These are phyloP conservation scores for Penstemon newberryi DNA, from an alignment of 257 asterid species.

Conservation along the genomic window DNA sequence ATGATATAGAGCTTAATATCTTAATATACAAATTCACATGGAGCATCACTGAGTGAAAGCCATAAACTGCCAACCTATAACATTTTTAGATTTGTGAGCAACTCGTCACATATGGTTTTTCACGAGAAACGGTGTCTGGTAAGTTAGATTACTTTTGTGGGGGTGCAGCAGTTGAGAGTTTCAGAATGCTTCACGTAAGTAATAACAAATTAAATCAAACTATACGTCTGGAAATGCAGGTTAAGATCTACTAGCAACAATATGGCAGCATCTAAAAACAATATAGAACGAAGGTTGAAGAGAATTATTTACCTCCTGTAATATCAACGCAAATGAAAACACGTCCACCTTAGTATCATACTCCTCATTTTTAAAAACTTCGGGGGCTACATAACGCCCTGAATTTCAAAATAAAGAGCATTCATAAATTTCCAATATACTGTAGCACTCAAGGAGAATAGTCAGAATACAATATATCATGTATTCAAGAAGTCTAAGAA, in stretches of 20 bases:
- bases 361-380: conserved; percentile 78
- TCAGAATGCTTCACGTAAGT: background rate
- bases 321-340: conserved; percentile 82
- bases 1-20: background rate
- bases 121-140: no score
- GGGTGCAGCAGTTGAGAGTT: background rate
- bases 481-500: conserved; percentile 19
- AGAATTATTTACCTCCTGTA: conserved; percentile 68
- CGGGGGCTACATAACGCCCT: conserved; percentile 92
- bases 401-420: conserved; percentile 26
- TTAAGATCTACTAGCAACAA: background rate
- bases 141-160: background rate
- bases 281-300: conserved; percentile 20
- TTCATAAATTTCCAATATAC: conserved; percentile 13
- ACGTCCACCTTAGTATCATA: conserved; percentile 87
- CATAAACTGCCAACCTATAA: background rate
- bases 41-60: background rate
- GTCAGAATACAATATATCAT: background rate
- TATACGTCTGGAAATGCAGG: conserved; percentile 8
- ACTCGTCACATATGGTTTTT: no score
- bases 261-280: conserved; percentile 17
- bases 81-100: background rate
- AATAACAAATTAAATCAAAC: background rate
- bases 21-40: background rate
- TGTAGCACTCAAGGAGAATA: conserved; percentile 20